Base-by-base conservation (phyloP, 2,329 filamentous ascomycete species). In the Penicillium sp. region DNA sequence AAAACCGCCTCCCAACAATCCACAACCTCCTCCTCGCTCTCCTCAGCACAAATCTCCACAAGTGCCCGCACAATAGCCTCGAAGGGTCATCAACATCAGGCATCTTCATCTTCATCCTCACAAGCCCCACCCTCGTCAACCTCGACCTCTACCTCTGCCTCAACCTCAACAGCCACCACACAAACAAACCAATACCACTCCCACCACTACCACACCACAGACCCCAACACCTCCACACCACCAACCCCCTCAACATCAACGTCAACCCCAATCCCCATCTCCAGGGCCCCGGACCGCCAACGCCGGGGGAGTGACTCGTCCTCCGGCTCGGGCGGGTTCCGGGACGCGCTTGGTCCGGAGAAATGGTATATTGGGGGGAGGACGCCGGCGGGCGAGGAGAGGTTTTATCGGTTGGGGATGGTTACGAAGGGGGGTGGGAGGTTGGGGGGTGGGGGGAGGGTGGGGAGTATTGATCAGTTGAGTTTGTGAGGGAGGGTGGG, bases 321-420 rank as follows among this genome's bases (percentile, higher is more conserved):
- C 22, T 81, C 74, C 50, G 79, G 79, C 19, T 81, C 78, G 2
- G 79, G 79, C 15, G 81, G 81, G 2, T 83, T 83, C 59, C 74
- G 80, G 8, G 81, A 83, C 69, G 78, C 79, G 0, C 62, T 82
- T 10, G 80, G 80, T 0, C 73, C 77, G 2, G 81, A 83, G 70
- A 83, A 83, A 65, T 83, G 82, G 82, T 84, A 83, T 70, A 81
- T 84, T 28, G 82, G 82, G 4, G 82, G 82, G 4, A 73, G 79
- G 38, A 82, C 79, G 24, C 76, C 79, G 12, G 74, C 70, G 17
- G 81, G 81, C 0, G 81, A 83, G 69, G 81, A 83, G 63, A 75
- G 79, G 53, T 82, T 82, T 59, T 83, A 83, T 60, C 75, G 78
- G 9, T 65, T 83, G 7, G 81, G 81, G 4, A 78, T 82, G 76